Evolutionary conservation across 306 rosid genomes (phyloP).

Genomic region (Malus fusca): DNA sequence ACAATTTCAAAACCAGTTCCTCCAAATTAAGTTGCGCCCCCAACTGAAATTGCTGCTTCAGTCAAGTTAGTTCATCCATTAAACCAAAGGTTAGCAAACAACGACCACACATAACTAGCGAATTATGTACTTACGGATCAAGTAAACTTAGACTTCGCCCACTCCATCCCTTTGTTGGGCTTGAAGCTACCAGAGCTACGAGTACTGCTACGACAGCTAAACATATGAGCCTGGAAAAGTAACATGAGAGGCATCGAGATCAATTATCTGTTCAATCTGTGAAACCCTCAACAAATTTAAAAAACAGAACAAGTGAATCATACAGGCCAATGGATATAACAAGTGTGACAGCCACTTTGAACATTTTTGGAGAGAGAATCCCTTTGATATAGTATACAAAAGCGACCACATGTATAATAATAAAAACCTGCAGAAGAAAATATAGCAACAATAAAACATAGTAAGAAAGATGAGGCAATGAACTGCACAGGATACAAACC

Average conservation of each 20-base stretch:
- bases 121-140: slow-evolving; percentile 72
- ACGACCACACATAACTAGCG: slow-evolving; percentile 6
- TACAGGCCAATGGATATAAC: slow-evolving; percentile 84
- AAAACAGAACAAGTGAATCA: slow-evolving; percentile 31
- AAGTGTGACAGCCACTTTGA: slow-evolving; percentile 81
- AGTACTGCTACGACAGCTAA: slow-evolving; percentile 70
- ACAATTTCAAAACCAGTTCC: not conserved
- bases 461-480: not conserved
- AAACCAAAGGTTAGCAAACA: slow-evolving; percentile 12
- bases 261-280: slow-evolving; percentile 13
- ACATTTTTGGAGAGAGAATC: slow-evolving; percentile 81
- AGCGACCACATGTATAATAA: slow-evolving; percentile 92
- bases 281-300: slow-evolving; percentile 6
- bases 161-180: slow-evolving; percentile 99
- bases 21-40: not conserved
- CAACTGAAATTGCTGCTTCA: not conserved
- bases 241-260: slow-evolving; percentile 17
- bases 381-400: slow-evolving; percentile 91
- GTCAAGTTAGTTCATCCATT: not conserved
- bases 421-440: slow-evolving; percentile 69
- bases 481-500: not conserved
- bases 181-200: slow-evolving; percentile 87
- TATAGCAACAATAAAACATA: slow-evolving; percentile 9
- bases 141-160: slow-evolving; percentile 95
- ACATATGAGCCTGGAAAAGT: slow-evolving; percentile 66